These are phyloP conservation scores for Solanum habrochaites DNA, from an alignment of 257 asterid genomes.

Conservation along the genomic window DNA sequence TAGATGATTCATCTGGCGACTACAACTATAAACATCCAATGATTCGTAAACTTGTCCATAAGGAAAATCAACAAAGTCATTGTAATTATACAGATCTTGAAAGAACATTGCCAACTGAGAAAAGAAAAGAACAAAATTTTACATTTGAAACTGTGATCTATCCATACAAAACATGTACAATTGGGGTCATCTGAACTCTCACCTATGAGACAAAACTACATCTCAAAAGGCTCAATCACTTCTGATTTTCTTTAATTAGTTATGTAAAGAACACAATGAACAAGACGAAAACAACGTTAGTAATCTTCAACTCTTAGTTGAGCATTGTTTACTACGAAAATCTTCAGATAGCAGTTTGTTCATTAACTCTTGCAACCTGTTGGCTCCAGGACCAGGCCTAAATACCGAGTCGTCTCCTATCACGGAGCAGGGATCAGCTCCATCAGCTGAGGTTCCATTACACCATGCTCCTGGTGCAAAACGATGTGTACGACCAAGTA, in stretches of 20 bases:
- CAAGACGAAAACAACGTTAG: background rate
- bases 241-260: background rate
- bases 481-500: slow-evolving; percentile 57
- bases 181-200: background rate
- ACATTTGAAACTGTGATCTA: slow-evolving; percentile 15
- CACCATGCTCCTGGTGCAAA: slow-evolving; percentile 93
- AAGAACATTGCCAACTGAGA: background rate
- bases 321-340: slow-evolving; percentile 42
- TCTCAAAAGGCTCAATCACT: background rate
- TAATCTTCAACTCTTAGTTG: slow-evolving; percentile 17
- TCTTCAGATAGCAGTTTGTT: slow-evolving; percentile 49
- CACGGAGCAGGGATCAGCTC: slow-evolving; percentile 60
- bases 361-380: slow-evolving; percentile 48
- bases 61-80: background rate
- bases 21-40: background rate
- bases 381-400: slow-evolving; percentile 72
- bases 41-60: background rate
- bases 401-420: slow-evolving; percentile 66
- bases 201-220: slow-evolving; percentile 18
- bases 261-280: background rate
- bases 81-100: background rate
- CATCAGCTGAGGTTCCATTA: slow-evolving; percentile 48
- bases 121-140: background rate
- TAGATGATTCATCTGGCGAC: background rate
- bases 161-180: slow-evolving; percentile 36